These are phyloP conservation scores for Tulasnella sp. DNA, from an alignment of 768 basidiomycete species.

Conservation along the genomic window DNA sequence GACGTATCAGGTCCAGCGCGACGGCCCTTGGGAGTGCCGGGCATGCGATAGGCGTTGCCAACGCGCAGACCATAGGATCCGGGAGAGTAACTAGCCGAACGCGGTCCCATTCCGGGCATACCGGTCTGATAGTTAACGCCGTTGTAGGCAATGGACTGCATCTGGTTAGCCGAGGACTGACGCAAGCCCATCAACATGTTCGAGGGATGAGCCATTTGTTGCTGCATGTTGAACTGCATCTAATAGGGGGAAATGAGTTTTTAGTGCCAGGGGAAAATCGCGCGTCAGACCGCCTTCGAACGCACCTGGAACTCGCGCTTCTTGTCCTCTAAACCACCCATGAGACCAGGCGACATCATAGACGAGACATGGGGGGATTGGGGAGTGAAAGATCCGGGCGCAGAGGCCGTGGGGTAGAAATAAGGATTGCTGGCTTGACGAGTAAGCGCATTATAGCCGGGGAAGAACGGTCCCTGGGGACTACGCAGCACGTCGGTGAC, in stretches of 20 bases:
- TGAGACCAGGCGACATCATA: slow-evolving; percentile 40
- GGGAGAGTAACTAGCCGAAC: neutral
- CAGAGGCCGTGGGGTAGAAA: slow-evolving; percentile 51
- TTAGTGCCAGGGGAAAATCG: neutral
- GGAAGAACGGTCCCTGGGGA: slow-evolving; percentile 49
- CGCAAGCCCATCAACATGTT: slow-evolving; percentile 37
- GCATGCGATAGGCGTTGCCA: neutral
- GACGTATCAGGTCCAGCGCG: neutral
- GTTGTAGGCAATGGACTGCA: neutral
- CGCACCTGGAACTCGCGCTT: slow-evolving; percentile 52
- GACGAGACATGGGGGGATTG: slow-evolving; percentile 48
- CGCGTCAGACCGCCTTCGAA: neutral
- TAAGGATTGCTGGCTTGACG: slow-evolving; percentile 49
- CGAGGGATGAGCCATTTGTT: slow-evolving; percentile 32
- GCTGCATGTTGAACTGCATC: slow-evolving; percentile 38
- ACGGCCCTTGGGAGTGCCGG: neutral
- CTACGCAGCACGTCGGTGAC: slow-evolving; percentile 38
- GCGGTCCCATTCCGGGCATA: neutral
- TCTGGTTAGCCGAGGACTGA: slow-evolving; percentile 26
- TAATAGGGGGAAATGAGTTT: neutral
- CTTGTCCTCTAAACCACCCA: slow-evolving; percentile 43
- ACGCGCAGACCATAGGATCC: neutral
- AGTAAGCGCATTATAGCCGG: slow-evolving; percentile 44
- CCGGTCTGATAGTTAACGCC: neutral
- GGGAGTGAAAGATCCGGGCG: slow-evolving; percentile 49